Conservation (phyloP, 208 protist species). For the Acanthamoeba rhysodes region DNA sequence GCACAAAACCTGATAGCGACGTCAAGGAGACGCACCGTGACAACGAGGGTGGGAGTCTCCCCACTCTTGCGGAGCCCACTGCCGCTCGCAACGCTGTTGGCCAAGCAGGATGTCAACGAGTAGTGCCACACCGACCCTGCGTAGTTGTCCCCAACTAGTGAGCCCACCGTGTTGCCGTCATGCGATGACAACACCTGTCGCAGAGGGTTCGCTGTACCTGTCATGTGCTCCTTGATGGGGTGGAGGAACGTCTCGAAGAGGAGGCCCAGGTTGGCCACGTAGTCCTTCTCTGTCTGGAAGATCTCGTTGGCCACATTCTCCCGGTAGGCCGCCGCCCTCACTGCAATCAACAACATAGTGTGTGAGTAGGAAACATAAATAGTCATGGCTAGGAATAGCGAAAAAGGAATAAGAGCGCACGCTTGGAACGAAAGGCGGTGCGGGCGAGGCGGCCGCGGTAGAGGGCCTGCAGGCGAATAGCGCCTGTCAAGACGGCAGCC, state of each 20-base stretch:
- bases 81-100: background rate
- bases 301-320: conserved; percentile 71
- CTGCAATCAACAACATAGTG: background rate
- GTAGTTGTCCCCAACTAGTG: too few relatives aligned
- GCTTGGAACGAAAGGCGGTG: background rate
- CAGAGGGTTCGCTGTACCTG: too few relatives aligned
- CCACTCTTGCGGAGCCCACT: conserved; percentile 8
- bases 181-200: too few relatives aligned
- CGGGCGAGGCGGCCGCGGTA: conserved; percentile 12
- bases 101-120: background rate
- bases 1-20: too few relatives aligned
- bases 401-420: too few relatives aligned
- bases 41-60: background rate
- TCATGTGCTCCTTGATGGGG: conserved; percentile 69
- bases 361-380: background rate
- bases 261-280: conserved; percentile 55
- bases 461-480: background rate
- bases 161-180: too few relatives aligned
- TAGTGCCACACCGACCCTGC: background rate
- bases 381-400: background rate
- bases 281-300: conserved; percentile 63
- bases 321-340: conserved; percentile 36
- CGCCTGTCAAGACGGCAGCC: background rate
- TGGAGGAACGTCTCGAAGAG: conserved; percentile 69
- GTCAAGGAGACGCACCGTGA: background rate